phyloP scores from a whole-genome alignment of 352 stramenopile species.

The Phytopythium litorale region DNA sequence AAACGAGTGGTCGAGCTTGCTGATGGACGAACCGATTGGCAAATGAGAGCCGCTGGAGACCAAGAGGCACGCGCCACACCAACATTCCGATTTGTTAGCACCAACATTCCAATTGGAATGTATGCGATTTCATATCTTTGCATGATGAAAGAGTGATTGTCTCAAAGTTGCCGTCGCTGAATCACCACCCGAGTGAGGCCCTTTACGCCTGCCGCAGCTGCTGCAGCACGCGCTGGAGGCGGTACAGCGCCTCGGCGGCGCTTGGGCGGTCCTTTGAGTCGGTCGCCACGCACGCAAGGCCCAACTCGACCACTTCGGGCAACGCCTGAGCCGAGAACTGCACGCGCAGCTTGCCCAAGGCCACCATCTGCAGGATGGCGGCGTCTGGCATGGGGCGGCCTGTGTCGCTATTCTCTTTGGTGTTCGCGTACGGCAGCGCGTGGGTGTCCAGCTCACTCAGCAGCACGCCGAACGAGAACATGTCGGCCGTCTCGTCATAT shows the following conservation, averaged over 20 bases:
- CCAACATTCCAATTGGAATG: too few relatives aligned
- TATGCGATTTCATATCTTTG: too few relatives aligned
- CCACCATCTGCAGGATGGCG: slow-evolving; percentile 42
- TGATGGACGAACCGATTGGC: too few relatives aligned
- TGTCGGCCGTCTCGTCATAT: slow-evolving; percentile 38
- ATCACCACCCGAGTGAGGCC: too few relatives aligned
- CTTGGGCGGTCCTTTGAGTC: slow-evolving; percentile 28
- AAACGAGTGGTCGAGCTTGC: too few relatives aligned
- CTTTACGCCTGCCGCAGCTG: background rate
- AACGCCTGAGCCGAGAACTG: slow-evolving; percentile 24
- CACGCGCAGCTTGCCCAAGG: slow-evolving; percentile 34
- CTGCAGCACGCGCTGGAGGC: slow-evolving; percentile 16
- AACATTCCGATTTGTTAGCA: too few relatives aligned
- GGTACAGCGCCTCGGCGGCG: slow-evolving; percentile 33
- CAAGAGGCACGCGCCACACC: too few relatives aligned
- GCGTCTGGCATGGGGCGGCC: slow-evolving; percentile 24
- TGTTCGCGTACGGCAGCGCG: slow-evolving; percentile 19
- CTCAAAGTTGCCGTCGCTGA: too few relatives aligned
- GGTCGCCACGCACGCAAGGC: slow-evolving; percentile 28
- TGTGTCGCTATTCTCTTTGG: slow-evolving; percentile 21
- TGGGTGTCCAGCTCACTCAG: slow-evolving; percentile 32
- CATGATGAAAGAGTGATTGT: too few relatives aligned
- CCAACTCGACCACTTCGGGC: slow-evolving; percentile 21
- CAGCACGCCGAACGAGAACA: slow-evolving; percentile 42
- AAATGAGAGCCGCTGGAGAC: too few relatives aligned